Evolutionary conservation across 2,329 filamentous ascomycete genomes (phyloP).

Genomic region (Thelonectria olida): DNA sequence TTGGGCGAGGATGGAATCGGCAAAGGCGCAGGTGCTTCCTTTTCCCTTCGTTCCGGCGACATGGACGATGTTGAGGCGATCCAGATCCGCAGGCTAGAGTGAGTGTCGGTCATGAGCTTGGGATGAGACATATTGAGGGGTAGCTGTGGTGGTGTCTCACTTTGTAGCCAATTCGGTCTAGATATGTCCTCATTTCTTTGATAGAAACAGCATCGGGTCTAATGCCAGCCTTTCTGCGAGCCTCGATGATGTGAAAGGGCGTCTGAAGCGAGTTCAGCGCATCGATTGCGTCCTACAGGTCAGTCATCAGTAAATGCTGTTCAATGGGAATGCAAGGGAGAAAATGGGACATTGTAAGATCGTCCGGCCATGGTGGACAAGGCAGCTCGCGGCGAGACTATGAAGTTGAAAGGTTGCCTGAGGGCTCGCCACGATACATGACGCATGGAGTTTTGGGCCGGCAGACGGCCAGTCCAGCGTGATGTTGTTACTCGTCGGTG

Average conservation of each 20-base stretch:
- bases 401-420: conserved; percentile 30
- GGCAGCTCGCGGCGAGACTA: conserved; percentile 23
- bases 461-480: neutral
- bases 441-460: conserved; percentile 41
- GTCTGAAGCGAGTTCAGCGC: conserved; percentile 91
- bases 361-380: conserved; percentile 41
- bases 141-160: conserved; percentile 40
- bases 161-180: conserved; percentile 80
- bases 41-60: conserved; percentile 83
- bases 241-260: conserved; percentile 83
- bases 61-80: conserved; percentile 73
- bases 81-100: conserved; percentile 56
- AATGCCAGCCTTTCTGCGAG: conserved; percentile 77
- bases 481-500: conserved; percentile 16
- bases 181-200: conserved; percentile 82
- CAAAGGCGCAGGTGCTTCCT: conserved; percentile 76
- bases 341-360: conserved; percentile 46
- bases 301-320: conserved; percentile 6
- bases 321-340: neutral
- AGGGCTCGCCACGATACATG: conserved; percentile 43
- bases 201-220: conserved; percentile 75
- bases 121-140: neutral
- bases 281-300: conserved; percentile 80
- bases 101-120: neutral
- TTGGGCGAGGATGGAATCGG: conserved; percentile 67